Conservation (phyloP, 1,284 basidiomycete genomes). For the Ceratorhiza oryzae-sativae region DNA sequence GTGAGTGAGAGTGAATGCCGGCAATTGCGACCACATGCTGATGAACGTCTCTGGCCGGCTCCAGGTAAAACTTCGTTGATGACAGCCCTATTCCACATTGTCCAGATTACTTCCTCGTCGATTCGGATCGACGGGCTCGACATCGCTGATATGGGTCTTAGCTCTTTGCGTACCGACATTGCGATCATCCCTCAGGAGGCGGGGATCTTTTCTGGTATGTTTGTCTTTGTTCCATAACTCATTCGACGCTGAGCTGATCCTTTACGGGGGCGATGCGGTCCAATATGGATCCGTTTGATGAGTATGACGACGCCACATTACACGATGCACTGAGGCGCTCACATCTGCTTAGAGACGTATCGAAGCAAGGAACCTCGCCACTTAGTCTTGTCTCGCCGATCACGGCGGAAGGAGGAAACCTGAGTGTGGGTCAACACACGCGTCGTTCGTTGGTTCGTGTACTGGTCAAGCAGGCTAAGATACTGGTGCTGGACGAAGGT, state of each 20-base stretch:
- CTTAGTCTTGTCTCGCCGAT: slow-evolving; percentile 65
- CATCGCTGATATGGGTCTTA: slow-evolving; percentile 53
- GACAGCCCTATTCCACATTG: slow-evolving; percentile 59
- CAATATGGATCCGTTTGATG: slow-evolving; percentile 72
- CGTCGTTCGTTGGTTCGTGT: slow-evolving; percentile 76
- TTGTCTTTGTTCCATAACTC: not conserved
- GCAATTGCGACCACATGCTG: too few species aligned
- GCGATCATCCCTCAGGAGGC: slow-evolving; percentile 67
- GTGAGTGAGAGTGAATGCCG: slow-evolving; percentile 5
- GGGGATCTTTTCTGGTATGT: slow-evolving; percentile 57
- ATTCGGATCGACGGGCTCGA: slow-evolving; percentile 59
- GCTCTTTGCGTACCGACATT: slow-evolving; percentile 49
- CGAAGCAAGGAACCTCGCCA: slow-evolving; percentile 42
- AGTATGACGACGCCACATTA: slow-evolving; percentile 64
- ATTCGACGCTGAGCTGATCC: slow-evolving; percentile 45
- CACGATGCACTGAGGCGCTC: slow-evolving; percentile 69
- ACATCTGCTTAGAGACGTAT: slow-evolving; percentile 55
- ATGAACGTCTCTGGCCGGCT: slow-evolving; percentile 35
- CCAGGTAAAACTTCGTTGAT: slow-evolving; percentile 66
- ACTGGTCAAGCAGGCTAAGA: slow-evolving; percentile 62
- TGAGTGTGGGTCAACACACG: slow-evolving; percentile 70
- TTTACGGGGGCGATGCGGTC: slow-evolving; percentile 63
- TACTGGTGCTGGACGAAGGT: slow-evolving; percentile 52
- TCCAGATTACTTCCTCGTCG: slow-evolving; percentile 53
- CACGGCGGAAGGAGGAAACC: slow-evolving; percentile 70